phyloP scores from a whole-genome alignment of 176 grass and related monocot genomes.

The Cenchrus americanus region DNA sequence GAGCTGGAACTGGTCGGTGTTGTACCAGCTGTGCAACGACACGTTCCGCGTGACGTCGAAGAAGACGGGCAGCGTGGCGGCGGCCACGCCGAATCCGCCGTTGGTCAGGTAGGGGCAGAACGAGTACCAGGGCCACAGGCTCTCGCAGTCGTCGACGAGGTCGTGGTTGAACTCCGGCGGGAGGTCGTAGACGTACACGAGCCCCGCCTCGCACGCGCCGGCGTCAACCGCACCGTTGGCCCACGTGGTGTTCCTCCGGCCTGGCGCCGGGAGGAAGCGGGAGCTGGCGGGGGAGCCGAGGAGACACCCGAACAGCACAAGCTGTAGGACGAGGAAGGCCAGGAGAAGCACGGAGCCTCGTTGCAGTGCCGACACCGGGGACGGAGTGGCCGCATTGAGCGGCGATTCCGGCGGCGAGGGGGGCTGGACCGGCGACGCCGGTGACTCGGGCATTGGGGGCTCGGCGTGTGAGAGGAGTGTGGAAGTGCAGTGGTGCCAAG shows the following conservation, averaged over 20 bases:
- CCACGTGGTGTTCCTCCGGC: conserved; percentile 26
- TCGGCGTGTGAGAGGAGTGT: neutral
- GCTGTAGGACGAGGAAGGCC: conserved; percentile 55
- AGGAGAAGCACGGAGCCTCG: conserved; percentile 40
- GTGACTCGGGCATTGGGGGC: conserved; percentile 51
- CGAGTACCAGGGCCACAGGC: conserved; percentile 69
- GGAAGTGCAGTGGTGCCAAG: neutral
- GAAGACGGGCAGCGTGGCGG: conserved; percentile 34
- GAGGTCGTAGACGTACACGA: conserved; percentile 80
- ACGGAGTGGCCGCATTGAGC: conserved; percentile 1
- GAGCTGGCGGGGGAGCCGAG: conserved; percentile 30
- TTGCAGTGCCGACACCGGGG: conserved; percentile 20
- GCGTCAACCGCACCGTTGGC: conserved; percentile 29
- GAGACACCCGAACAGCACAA: conserved; percentile 58
- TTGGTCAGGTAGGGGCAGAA: conserved; percentile 65
- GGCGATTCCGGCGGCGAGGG: conserved; percentile 47
- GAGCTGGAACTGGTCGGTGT: conserved; percentile 81
- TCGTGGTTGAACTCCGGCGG: conserved; percentile 76
- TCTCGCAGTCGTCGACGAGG: conserved; percentile 60
- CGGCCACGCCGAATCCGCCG: conserved; percentile 57
- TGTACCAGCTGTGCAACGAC: conserved; percentile 63
- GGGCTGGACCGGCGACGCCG: conserved; percentile 5
- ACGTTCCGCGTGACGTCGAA: conserved; percentile 26
- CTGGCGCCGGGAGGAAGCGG: conserved; percentile 47
- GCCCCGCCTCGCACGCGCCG: conserved; percentile 47